A percentile compares a stretch with the other conserved stretches of the same genome.
These are phyloP conservation scores for Rehmannia glutinosa DNA, from an alignment of 257 asterid genomes.

Conservation along the genomic window DNA sequence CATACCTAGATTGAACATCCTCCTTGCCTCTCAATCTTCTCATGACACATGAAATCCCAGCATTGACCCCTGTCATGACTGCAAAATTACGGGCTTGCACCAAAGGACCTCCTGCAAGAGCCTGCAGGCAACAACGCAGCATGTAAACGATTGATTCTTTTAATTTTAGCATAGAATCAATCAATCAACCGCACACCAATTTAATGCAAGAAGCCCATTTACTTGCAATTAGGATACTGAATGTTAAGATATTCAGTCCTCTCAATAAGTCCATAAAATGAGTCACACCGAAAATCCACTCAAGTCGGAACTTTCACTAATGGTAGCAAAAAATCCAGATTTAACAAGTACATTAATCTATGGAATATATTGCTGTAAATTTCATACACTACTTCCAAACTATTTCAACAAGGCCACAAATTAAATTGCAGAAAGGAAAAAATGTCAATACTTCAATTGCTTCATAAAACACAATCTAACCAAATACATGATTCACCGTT, in stretches of 20 bases:
- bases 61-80: constrained; percentile 85
- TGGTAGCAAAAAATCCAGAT: not conserved
- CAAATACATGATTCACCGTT: too few relatives aligned
- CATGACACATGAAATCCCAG: constrained; percentile 85
- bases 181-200: not conserved
- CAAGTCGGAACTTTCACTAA: too few relatives aligned
- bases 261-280: not conserved
- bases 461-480: not conserved
- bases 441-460: not conserved
- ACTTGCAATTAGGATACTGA: not conserved
- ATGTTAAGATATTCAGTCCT: not conserved
- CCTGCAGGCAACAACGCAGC: constrained; percentile 37
- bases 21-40: constrained; percentile 86
- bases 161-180: not conserved
- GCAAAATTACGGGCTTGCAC: constrained; percentile 89
- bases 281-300: not conserved
- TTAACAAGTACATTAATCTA: not conserved
- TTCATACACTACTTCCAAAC: not conserved
- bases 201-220: not conserved
- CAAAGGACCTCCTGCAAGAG: constrained; percentile 84
- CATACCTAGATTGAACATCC: constrained; percentile 78
- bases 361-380: not conserved
- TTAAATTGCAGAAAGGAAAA: not conserved
- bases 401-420: not conserved
- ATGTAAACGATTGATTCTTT: not conserved